Evolutionary conservation across 495 filamentous ascomycete genomes (phyloP), one percentile per base, ranked within the genome.

Genomic region (Penicillium angulare): DNA sequence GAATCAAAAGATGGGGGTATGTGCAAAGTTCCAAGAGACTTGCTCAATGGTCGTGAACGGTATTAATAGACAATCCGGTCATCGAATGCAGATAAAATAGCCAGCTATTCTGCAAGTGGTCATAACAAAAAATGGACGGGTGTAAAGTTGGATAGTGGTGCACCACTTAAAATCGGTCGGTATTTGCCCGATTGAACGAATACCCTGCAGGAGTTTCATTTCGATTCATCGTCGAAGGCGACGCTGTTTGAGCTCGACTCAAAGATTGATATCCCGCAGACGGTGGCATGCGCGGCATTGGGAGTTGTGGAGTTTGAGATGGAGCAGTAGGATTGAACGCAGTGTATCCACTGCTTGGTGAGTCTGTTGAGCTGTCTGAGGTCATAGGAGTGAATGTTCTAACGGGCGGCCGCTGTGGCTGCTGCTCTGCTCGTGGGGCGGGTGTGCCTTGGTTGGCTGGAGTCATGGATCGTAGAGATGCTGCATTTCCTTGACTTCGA

Each of bases 121-220:
- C 53, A 34, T 59, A 52, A 52, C 18, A 16, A 49, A 34, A 27
- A 35, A 7, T 4, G 26, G 16, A 27, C 31, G 48, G 8, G 15
- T 13, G 32, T 31, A 18, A 12, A 22, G 7, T 8, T 21, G 12
- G 5, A 18, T 29, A 10, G 16, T 5, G 20, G 29, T 38, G 5
- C 15, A 17, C 32, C 27, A 29, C 39, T 65, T 46, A 65, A 22
- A 54, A 63, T 41, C 57, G 62, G 24, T 63, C 49, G 7, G 62
- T 65, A 22, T 65, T 52, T 23, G 62, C 45, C 13, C 62, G 62
- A 17, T 55, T 60, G 36, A 65, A 57, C 1, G 45, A 48, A 26
- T 65, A 49, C 20, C 56, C 59, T 1, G 47, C 50, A n/a, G 62
- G 61, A 16, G 59, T 53, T 16, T 56, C 59, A 27, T 54, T 47